Percentiles rank a stretch among this genome's conserved stretches.
phyloP scores from a whole-genome alignment of 2,329 filamentous ascomycete genomes.

The Colletotrichum navitas region DNA sequence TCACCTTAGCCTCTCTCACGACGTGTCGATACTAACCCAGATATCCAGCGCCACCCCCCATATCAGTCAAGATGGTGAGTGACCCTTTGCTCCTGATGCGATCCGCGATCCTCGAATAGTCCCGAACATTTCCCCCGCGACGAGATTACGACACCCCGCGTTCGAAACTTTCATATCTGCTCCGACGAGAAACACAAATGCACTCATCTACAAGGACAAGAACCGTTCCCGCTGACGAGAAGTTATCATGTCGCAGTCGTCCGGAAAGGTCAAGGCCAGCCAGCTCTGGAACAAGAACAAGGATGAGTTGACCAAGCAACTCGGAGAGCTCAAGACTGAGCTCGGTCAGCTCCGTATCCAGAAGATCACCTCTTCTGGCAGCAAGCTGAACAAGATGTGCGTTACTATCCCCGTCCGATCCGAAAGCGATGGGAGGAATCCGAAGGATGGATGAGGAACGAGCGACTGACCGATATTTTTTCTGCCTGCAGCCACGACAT shows the following conservation, averaged over 20 bases:
- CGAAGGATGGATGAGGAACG: constrained; percentile 21
- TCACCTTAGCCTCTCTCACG: constrained; percentile 29
- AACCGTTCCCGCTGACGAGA: constrained; percentile 40
- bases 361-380: constrained; percentile 95
- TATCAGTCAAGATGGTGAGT: constrained; percentile 43
- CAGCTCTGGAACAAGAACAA: constrained; percentile 99
- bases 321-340: constrained; percentile 95
- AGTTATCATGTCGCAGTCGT: constrained; percentile 53
- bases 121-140: constrained; percentile 24
- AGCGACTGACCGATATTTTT: constrained; percentile 36
- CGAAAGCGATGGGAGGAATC: constrained; percentile 38
- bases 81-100: constrained; percentile 29
- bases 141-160: constrained; percentile 28
- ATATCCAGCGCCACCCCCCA: constrained; percentile 42
- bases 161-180: constrained; percentile 1
- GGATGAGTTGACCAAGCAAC: constrained; percentile 96
- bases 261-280: constrained; percentile 88
- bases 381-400: constrained; percentile 98
- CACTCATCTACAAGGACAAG: neutral
- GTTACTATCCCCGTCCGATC: constrained; percentile 50
- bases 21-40: constrained; percentile 42
- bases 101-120: constrained; percentile 30
- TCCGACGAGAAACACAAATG: constrained; percentile 27
- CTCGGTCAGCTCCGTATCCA: constrained; percentile 96
- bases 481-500: constrained; percentile 83